Evolutionary conservation across 2,329 filamentous ascomycete genomes (phyloP), one percentile per base, ranked within the genome.

Genomic region (Claviceps digitariae): DNA sequence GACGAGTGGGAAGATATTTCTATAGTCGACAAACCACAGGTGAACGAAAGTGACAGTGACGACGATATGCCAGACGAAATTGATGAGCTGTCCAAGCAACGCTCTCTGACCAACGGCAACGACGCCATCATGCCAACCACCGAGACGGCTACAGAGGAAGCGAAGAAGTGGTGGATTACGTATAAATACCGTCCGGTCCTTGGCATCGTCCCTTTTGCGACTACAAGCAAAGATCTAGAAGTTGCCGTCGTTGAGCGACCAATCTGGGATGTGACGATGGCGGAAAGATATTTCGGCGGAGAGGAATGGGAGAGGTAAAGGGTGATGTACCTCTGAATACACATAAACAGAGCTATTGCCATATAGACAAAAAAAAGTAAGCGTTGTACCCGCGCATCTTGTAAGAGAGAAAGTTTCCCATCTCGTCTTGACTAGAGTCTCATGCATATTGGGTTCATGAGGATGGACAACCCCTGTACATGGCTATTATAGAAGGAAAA

Each of bases 181-280:
- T 90, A 86, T 75, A 94, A 95, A 69, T 98, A 97, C 69, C 79
- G 90, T 55, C 87, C 90, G n/a, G 90, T 98, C 60, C 74, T 98
- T 56, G 93, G 90, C 52, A 70, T 83, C 40, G 76, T 81, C 38
- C 72, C 74, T 45, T 67, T 77, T 57, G 65, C 63, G 52, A 60
- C 58, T 21, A 66, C 70, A 27, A 65, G 66, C 59, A 56, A 67
- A 60, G 67, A 72, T 12, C 69, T 86, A 4, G 93, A 98, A 69
- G 86, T 96, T 48, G 90, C 89, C 2, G 73, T 97, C 51, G 82
- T 97, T 15, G 91, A 97, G 73, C 75, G 90, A 62, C 90, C 91
- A 21, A 76, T 83, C 60, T 93, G 86, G 82, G 87, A 94, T 67
- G 74, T 90, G 55, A 84, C 90, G 58, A 72, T 90, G 65, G 83